Conservation (phyloP, 2,329 filamentous ascomycete genomes). For the Huntiella abstrusa region DNA sequence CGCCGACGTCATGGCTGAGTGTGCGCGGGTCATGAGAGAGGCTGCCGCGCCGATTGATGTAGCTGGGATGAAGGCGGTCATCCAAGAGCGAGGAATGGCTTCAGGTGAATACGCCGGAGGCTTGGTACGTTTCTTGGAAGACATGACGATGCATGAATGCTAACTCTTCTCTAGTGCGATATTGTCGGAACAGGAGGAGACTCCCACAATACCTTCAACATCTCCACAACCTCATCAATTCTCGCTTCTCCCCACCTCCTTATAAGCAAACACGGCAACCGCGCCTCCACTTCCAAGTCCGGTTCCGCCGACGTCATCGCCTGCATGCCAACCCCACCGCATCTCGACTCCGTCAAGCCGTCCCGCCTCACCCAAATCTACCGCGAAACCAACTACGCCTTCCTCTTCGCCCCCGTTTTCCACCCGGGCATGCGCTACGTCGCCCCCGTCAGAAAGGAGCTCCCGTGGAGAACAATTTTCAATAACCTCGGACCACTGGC, state of each 20-base stretch:
- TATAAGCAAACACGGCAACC: slow-evolving; percentile 89
- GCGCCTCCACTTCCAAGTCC: slow-evolving; percentile 84
- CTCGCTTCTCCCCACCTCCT: slow-evolving; percentile 70
- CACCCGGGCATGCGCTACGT: slow-evolving; percentile 89
- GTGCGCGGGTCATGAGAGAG: slow-evolving; percentile 65
- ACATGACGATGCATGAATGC: background rate
- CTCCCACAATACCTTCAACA: slow-evolving; percentile 94
- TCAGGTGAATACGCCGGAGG: slow-evolving; percentile 68
- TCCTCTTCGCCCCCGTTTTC: slow-evolving; percentile 90
- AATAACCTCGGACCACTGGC: slow-evolving; percentile 85
- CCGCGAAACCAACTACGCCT: slow-evolving; percentile 69
- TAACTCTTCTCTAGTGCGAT: slow-evolving; percentile 39
- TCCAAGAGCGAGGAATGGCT: slow-evolving; percentile 39
- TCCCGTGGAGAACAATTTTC: slow-evolving; percentile 93
- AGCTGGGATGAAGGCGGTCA: slow-evolving; percentile 36
- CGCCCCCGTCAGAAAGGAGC: slow-evolving; percentile 64
- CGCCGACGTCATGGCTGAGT: slow-evolving; percentile 70
- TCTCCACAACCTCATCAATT: slow-evolving; percentile 88
- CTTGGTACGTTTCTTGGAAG: slow-evolving; percentile 39
- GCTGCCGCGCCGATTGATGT: slow-evolving; percentile 58
- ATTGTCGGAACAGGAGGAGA: slow-evolving; percentile 97
- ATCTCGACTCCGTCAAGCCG: slow-evolving; percentile 56
- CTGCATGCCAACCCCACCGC: slow-evolving; percentile 55
- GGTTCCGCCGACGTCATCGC: slow-evolving; percentile 84
- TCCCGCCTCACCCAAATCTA: slow-evolving; percentile 56